phyloP scores from a whole-genome alignment of 306 rosid species.

The Luffa aegyptiaca region DNA sequence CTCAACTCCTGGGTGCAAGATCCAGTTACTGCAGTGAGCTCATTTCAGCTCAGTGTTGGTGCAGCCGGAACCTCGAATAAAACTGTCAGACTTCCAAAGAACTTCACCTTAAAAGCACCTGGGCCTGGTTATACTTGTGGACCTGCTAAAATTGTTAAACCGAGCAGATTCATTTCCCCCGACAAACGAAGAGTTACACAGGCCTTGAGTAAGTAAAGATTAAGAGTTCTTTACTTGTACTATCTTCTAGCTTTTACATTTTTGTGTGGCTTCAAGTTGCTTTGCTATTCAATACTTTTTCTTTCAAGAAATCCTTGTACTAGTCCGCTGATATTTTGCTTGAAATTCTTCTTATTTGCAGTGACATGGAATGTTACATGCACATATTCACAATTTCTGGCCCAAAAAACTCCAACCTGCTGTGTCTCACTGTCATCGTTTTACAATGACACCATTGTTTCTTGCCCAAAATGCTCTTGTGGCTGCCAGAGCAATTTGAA shows the following conservation, averaged over 20 bases:
- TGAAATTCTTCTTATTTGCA: slow-evolving; percentile 23
- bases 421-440: slow-evolving; percentile 87
- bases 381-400: slow-evolving; percentile 77
- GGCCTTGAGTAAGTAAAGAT: slow-evolving; percentile 58
- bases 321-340: background rate
- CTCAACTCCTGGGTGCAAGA: slow-evolving; percentile 74
- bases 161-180: slow-evolving; percentile 35
- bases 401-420: slow-evolving; percentile 66
- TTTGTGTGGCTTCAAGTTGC: background rate
- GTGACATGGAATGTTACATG: slow-evolving; percentile 96
- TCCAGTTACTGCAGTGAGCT: slow-evolving; percentile 38
- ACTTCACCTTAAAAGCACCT: slow-evolving; percentile 65
- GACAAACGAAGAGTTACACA: slow-evolving; percentile 81
- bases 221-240: background rate
- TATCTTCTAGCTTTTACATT: background rate
- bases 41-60: slow-evolving; percentile 85
- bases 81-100: slow-evolving; percentile 52
- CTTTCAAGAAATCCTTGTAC: background rate
- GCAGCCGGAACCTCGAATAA: slow-evolving; percentile 52
- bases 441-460: slow-evolving; percentile 64
- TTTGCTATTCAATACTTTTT: background rate
- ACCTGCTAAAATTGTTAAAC: slow-evolving; percentile 38
- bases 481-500: slow-evolving; percentile 53
- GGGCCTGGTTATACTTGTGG: slow-evolving; percentile 94
- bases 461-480: slow-evolving; percentile 71